Percentiles rank a stretch among this genome's conserved stretches.
These are phyloP conservation scores for Exidia glandulosa DNA, from an alignment of 768 basidiomycete species.

Conservation along the genomic window DNA sequence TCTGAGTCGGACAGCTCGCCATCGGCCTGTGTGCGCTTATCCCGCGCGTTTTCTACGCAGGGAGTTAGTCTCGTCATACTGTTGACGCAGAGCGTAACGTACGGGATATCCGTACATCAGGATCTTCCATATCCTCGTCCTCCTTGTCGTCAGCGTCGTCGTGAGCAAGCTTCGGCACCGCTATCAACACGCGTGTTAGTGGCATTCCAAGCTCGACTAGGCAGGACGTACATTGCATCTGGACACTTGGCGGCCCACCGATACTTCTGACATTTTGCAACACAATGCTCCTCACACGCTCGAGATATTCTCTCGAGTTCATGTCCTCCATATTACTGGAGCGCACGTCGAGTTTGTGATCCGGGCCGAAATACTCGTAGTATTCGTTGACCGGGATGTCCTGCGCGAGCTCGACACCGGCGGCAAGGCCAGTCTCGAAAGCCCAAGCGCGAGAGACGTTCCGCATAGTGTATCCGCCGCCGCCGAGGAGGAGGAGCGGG, in stretches of 20 bases:
- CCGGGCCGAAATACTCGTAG: constrained; percentile 98
- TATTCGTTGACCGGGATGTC: constrained; percentile 98
- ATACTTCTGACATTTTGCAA: constrained; percentile 81
- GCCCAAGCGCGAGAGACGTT: constrained; percentile 97
- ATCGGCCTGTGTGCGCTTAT: constrained; percentile 71
- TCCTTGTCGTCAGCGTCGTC: constrained; percentile 75
- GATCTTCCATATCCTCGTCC: constrained; percentile 73
- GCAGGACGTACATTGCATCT: constrained; percentile 60
- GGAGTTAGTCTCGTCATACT: neutral
- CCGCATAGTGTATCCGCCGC: constrained; percentile 97
- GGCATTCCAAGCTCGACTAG: neutral
- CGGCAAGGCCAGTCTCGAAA: constrained; percentile 95
- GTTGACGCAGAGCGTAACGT: constrained; percentile 6
- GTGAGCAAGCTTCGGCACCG: constrained; percentile 73
- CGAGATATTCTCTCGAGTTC: constrained; percentile 86
- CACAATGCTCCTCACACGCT: constrained; percentile 85
- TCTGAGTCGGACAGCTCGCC: constrained; percentile 94
- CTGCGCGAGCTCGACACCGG: constrained; percentile 86
- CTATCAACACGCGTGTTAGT: constrained; percentile 27
- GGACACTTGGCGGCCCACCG: constrained; percentile 85
- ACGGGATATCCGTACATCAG: constrained; percentile 66
- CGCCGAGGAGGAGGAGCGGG: constrained; percentile 87
- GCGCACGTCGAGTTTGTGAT: constrained; percentile 91
- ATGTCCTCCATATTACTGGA: constrained; percentile 91
- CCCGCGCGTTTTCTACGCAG: constrained; percentile 50